phyloP scores from a whole-genome alignment of 768 basidiomycete species.

The Suillus lakei region DNA sequence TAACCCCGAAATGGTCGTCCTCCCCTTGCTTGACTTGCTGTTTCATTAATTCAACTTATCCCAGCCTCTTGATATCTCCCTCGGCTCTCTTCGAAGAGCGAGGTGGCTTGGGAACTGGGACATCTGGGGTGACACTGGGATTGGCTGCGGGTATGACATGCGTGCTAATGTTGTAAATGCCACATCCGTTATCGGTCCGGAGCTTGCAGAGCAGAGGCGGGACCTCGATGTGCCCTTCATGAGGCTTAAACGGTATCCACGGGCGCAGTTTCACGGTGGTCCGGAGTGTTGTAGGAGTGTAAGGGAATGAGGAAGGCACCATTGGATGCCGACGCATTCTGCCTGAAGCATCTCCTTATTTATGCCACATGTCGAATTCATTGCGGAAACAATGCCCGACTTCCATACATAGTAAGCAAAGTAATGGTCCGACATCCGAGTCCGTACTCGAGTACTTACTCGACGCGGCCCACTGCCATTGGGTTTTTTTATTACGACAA shows the following conservation, averaged over 20 bases:
- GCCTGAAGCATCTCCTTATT: neutral
- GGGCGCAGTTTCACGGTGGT: constrained; percentile 22
- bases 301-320: constrained; percentile 17
- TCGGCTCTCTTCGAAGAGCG: constrained; percentile 10
- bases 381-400: neutral
- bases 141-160: constrained; percentile 36
- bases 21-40: constrained; percentile 16
- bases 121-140: constrained; percentile 24
- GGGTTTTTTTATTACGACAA: neutral
- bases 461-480: neutral
- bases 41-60: constrained; percentile 24
- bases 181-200: constrained; percentile 22
- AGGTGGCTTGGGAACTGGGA: constrained; percentile 17
- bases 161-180: constrained; percentile 28
- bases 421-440: neutral
- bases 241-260: constrained; percentile 14
- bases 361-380: neutral
- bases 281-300: constrained; percentile 23
- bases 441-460: neutral
- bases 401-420: neutral
- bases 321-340: neutral
- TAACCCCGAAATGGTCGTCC: constrained; percentile 16
- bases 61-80: constrained; percentile 9
- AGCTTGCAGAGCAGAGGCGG: constrained; percentile 24
- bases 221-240: constrained; percentile 13